phyloP scores from a whole-genome alignment of 106 monocot genomes.

The Amphibolis antarctica region DNA sequence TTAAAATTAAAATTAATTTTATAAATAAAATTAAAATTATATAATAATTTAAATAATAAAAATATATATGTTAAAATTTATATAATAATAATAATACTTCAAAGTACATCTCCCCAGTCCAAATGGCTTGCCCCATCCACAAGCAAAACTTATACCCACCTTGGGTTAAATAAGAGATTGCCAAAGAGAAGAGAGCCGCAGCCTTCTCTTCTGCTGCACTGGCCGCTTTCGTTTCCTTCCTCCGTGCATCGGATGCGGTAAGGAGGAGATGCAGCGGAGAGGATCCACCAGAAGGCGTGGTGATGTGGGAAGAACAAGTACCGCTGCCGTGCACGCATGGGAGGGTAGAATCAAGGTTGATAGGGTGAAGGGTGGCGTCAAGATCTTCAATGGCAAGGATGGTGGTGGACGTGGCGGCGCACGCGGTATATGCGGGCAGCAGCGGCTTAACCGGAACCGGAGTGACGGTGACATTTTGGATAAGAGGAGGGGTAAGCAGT shows the following conservation, averaged over 20 bases:
- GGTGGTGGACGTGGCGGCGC: not conserved
- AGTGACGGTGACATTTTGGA: conserved; percentile 24
- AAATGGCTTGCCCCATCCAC: too few species aligned
- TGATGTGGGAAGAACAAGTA: not conserved
- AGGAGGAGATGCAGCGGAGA: conserved; percentile 1
- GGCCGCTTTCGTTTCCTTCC: too few species aligned
- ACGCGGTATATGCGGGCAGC: conserved; percentile 3
- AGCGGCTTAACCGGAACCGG: conserved; percentile 38
- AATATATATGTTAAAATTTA: too few species aligned
- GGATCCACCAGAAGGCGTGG: not conserved
- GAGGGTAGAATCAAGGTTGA: not conserved
- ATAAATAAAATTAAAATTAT: too few species aligned
- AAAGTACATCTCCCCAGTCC: too few species aligned
- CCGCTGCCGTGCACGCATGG: not conserved
- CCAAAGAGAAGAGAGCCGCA: too few species aligned
- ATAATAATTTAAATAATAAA: too few species aligned
- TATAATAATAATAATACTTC: too few species aligned
- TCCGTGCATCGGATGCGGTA: not conserved
- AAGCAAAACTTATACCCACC: too few species aligned
- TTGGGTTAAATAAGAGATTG: too few species aligned
- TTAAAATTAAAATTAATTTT: too few species aligned
- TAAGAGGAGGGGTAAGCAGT: conserved; percentile 52
- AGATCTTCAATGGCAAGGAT: conserved; percentile 4
- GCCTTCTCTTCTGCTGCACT: too few species aligned
- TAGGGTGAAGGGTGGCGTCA: conserved; percentile 10